phyloP scores from a whole-genome alignment of 163 green algal genomes.

The Chlamydomonas reinhardtii region DNA sequence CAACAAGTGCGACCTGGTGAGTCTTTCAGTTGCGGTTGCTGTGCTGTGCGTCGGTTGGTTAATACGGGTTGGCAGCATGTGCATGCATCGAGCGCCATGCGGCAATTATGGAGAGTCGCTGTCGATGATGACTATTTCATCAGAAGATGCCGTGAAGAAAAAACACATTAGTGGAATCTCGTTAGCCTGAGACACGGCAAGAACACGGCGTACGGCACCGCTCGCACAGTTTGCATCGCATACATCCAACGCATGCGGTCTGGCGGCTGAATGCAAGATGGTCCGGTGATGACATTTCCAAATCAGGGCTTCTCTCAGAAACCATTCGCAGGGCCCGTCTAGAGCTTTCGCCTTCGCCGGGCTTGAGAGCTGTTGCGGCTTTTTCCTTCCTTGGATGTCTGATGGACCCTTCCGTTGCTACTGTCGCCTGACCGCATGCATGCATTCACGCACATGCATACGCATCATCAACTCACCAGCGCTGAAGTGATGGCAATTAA shows the following conservation, averaged over 20 bases:
- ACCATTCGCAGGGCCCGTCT: constrained; percentile 80
- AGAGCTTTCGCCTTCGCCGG: constrained; percentile 77
- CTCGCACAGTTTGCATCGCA: too few relatives aligned
- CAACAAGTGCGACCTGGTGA: constrained; percentile 98
- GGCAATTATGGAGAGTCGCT: neutral
- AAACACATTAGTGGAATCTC: constrained; percentile 71
- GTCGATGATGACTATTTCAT: constrained; percentile 2
- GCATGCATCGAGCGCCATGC: neutral
- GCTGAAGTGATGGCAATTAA: constrained; percentile 64
- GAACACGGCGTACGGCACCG: too few relatives aligned
- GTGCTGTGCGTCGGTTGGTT: too few relatives aligned
- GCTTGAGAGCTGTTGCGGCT: constrained; percentile 78
- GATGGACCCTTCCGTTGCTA: constrained; percentile 36
- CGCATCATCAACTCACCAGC: neutral
- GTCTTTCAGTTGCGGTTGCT: too few relatives aligned
- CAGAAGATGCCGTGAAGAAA: constrained; percentile 16
- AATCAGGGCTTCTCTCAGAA: constrained; percentile 67
- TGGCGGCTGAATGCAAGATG: neutral
- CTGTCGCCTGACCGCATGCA: neutral
- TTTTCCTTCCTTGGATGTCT: constrained; percentile 81
- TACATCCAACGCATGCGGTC: neutral
- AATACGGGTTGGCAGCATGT: too few relatives aligned
- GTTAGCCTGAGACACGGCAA: constrained; percentile 68
- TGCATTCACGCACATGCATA: neutral
- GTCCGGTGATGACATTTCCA: constrained; percentile 60